These are phyloP conservation scores for Elsinoe australis DNA, from an alignment of 2,329 filamentous ascomycete species.

Conservation along the genomic window DNA sequence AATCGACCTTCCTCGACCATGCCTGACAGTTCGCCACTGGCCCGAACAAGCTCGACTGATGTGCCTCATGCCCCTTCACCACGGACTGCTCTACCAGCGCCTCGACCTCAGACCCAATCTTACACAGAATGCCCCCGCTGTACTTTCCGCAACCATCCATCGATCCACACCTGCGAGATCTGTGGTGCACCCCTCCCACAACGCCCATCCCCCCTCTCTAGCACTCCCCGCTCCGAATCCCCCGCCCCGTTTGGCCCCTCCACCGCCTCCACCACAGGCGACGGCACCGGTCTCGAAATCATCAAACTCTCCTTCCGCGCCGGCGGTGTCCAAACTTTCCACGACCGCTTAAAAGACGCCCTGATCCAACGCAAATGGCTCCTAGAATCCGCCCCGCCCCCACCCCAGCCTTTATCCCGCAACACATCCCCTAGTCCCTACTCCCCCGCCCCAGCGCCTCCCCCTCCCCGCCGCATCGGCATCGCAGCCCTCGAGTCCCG, in stretches of 20 bases:
- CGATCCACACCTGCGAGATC: slow-evolving; percentile 77
- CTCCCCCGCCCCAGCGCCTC: slow-evolving; percentile 23
- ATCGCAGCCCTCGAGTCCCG: slow-evolving; percentile 88
- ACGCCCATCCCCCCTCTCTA: slow-evolving; percentile 35
- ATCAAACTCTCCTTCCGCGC: slow-evolving; percentile 88
- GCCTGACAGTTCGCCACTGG: not conserved
- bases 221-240: slow-evolving; percentile 55
- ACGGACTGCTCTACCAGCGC: not conserved
- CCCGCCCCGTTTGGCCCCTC: slow-evolving; percentile 58
- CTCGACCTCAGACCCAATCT: not conserved
- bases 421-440: slow-evolving; percentile 23
- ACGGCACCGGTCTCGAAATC: too few relatives aligned
- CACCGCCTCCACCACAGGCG: slow-evolving; percentile 39
- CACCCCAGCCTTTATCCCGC: slow-evolving; percentile 60
- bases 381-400: slow-evolving; percentile 77
- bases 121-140: slow-evolving; percentile 66
- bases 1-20: slow-evolving; percentile 37
- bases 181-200: slow-evolving; percentile 63
- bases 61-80: not conserved
- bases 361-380: slow-evolving; percentile 95
- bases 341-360: slow-evolving; percentile 78
- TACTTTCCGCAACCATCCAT: slow-evolving; percentile 90
- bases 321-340: slow-evolving; percentile 83
- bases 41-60: not conserved
- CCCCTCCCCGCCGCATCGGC: slow-evolving; percentile 59